A percentile compares a stretch with the other conserved stretches of the same genome.
These are phyloP conservation scores for Mycena filopes DNA, from an alignment of 768 basidiomycete species.

Conservation along the genomic window DNA sequence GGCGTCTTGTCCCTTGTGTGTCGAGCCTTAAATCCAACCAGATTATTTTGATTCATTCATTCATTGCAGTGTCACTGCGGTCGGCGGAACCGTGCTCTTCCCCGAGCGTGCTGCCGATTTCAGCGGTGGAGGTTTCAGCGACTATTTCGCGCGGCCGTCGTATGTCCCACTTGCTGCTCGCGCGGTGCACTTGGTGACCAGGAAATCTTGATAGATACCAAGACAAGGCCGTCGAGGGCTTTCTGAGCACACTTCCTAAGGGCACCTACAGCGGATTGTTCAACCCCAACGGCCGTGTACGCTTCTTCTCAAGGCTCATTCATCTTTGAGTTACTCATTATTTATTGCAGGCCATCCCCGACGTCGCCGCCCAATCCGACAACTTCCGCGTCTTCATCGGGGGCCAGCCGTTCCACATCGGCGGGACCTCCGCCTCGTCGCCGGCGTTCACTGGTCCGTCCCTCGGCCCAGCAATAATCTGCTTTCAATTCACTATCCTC, in stretches of 20 bases:
- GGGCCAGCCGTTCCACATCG: constrained; percentile 31
- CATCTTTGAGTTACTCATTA: neutral
- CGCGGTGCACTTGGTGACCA: too few relatives aligned
- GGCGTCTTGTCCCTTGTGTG: constrained; percentile 32
- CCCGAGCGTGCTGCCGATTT: constrained; percentile 31
- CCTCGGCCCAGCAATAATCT: too few relatives aligned
- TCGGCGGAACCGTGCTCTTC: constrained; percentile 32
- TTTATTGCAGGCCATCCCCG: constrained; percentile 39
- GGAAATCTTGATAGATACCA: constrained; percentile 47
- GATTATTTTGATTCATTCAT: neutral
- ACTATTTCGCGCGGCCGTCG: constrained; percentile 48
- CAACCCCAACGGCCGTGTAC: constrained; percentile 38
- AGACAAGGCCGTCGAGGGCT: constrained; percentile 41
- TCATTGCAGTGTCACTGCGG: constrained; percentile 30
- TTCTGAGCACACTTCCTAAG: constrained; percentile 37
- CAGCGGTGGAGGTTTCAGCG: constrained; percentile 55
- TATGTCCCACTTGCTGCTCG: neutral
- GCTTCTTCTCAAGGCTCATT: constrained; percentile 7
- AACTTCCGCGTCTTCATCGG: constrained; percentile 36
- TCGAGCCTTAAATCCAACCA: neutral
- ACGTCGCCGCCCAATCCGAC: constrained; percentile 43
- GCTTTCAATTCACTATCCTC: neutral
- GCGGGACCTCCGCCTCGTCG: constrained; percentile 41
- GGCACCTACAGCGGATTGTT: constrained; percentile 41
- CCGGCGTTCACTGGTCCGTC: constrained; percentile 41